phyloP scores from a whole-genome alignment of 257 asterid species.

The Nemophila menziesii region DNA sequence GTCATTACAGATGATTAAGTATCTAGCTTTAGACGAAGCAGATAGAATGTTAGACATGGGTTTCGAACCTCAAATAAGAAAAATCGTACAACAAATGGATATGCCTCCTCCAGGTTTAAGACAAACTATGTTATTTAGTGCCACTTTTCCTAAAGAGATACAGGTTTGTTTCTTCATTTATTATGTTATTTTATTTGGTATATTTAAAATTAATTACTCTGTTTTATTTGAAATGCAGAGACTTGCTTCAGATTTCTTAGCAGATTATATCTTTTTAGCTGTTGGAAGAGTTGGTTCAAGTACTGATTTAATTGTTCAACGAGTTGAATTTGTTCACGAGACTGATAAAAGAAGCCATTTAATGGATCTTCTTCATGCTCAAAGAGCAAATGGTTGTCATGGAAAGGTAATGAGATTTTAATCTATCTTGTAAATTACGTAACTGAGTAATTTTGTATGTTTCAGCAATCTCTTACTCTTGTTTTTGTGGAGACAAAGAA shows the following conservation, averaged over 20 bases:
- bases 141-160: constrained; percentile 94
- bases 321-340: constrained; percentile 93
- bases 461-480: constrained; percentile 78
- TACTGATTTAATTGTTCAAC: constrained; percentile 86
- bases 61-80: constrained; percentile 96
- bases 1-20: constrained; percentile 67
- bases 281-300: constrained; percentile 99
- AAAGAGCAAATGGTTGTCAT: constrained; percentile 58
- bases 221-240: constrained; percentile 43
- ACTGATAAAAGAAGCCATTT: constrained; percentile 92
- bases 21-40: constrained; percentile 92
- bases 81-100: constrained; percentile 93
- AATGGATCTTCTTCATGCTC: constrained; percentile 98
- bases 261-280: constrained; percentile 71
- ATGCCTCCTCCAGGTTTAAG: constrained; percentile 90
- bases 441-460: constrained; percentile 21
- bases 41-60: constrained; percentile 99
- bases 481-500: constrained; percentile 94
- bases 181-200: too few relatives aligned
- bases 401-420: constrained; percentile 82
- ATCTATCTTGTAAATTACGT: too few relatives aligned
- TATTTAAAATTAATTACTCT: not conserved
- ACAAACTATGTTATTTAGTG: constrained; percentile 93
- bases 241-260: constrained; percentile 77
- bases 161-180: constrained; percentile 50